Evolutionary conservation across 176 grass and related monocot genomes (phyloP).

Genomic region (Musa acuminata): DNA sequence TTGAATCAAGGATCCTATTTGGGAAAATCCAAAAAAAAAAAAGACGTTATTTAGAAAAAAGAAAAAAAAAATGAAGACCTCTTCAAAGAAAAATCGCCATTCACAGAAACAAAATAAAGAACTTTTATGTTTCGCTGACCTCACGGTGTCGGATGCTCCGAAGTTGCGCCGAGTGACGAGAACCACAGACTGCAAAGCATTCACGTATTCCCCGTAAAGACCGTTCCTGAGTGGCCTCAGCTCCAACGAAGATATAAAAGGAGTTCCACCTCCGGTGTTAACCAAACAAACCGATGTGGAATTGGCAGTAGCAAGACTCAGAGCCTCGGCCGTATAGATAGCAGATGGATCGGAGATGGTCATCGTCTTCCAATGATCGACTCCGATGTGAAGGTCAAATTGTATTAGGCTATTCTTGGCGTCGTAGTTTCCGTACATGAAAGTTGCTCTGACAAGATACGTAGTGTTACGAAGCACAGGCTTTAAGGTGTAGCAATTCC

Average conservation of each 20-base stretch:
- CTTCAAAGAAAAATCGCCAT: not conserved
- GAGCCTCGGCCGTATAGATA: not conserved
- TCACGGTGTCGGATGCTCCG: not conserved
- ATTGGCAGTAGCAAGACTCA: not conserved
- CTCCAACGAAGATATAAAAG: conserved; percentile 35
- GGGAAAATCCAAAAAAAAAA: too few relatives aligned
- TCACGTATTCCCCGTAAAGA: conserved; percentile 9
- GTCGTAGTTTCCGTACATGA: conserved; percentile 28
- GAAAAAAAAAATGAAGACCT: not conserved
- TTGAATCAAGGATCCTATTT: too few relatives aligned
- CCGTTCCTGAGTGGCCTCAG: conserved; percentile 18
- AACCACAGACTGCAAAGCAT: conserved; percentile 14
- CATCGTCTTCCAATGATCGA: conserved; percentile 3
- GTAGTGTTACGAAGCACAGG: not conserved
- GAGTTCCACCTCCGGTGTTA: conserved; percentile 11
- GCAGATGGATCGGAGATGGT: not conserved
- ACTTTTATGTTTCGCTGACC: too few relatives aligned
- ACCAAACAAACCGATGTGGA: conserved; percentile 24
- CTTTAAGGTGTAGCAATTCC: conserved; percentile 29
- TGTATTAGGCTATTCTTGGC: too few relatives aligned
- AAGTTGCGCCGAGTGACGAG: not conserved
- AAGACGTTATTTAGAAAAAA: too few relatives aligned
- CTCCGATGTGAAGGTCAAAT: too few relatives aligned
- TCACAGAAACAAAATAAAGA: too few relatives aligned
- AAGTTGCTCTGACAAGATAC: conserved; percentile 29